phyloP scores from a whole-genome alignment of 2,329 filamentous ascomycete genomes.

The Tolypocladium capitatum region DNA sequence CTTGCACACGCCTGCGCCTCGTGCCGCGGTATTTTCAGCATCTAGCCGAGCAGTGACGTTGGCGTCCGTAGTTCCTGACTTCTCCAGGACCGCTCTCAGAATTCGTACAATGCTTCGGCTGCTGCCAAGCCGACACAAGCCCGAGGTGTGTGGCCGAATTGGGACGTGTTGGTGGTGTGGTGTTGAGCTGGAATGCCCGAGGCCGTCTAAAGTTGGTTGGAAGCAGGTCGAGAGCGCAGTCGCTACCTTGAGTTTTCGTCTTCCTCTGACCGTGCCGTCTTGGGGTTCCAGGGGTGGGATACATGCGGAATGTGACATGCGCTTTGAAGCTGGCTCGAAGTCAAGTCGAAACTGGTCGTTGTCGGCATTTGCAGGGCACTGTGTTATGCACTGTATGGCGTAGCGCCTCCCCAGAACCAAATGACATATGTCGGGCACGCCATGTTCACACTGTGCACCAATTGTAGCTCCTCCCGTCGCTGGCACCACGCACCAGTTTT shows the following conservation, averaged over 20 bases:
- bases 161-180: too few species aligned
- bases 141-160: too few species aligned
- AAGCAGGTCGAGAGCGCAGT: too few species aligned
- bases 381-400: neutral
- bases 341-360: too few species aligned
- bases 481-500: conserved; percentile 1
- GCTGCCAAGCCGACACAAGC: too few species aligned
- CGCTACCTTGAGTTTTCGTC: too few species aligned
- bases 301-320: neutral
- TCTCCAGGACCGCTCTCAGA: neutral
- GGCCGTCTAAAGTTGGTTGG: too few species aligned
- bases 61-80: neutral
- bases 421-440: neutral
- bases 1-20: neutral
- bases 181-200: too few species aligned
- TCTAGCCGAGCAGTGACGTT: neutral
- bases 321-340: neutral
- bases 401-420: neutral
- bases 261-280: too few species aligned
- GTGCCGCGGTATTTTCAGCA: neutral
- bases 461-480: neutral
- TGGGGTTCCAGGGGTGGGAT: too few species aligned
- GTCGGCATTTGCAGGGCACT: neutral
- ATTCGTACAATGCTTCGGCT: neutral
- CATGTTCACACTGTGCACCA: neutral